Percentiles rank a stretch among this genome's conserved stretches.
phyloP scores from a whole-genome alignment of 768 basidiomycete species.

The Lentinula boryana region DNA sequence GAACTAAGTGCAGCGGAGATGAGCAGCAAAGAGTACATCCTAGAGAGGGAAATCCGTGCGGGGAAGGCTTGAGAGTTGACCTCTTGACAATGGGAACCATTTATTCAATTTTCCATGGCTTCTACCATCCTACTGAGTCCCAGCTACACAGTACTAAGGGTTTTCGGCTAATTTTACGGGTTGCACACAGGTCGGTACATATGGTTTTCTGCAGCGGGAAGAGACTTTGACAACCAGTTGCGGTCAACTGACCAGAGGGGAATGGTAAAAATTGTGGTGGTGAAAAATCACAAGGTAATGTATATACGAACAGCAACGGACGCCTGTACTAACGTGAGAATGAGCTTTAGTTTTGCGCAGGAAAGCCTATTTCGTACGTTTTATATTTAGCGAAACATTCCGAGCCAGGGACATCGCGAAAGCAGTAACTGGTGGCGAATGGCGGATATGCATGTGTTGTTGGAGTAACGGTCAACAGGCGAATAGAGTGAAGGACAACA shows the following conservation, averaged over 20 bases:
- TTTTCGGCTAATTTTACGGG: not conserved
- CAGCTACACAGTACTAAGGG: no score
- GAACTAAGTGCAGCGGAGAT: not conserved
- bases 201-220: not conserved
- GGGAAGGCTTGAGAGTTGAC: not conserved
- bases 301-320: not conserved
- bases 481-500: no score
- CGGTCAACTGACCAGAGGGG: not conserved
- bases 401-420: no score
- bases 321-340: no score
- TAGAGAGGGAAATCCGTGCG: not conserved
- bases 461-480: not conserved
- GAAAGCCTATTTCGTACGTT: no score
- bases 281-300: not conserved
- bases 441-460: not conserved
- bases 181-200: not conserved
- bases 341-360: no score
- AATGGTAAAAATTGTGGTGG: not conserved
- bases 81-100: not conserved
- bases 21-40: conserved; percentile 1
- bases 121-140: not conserved
- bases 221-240: not conserved
- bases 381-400: not conserved
- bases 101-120: not conserved
- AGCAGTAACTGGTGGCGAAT: not conserved